Evolutionary conservation across 345 rosid species (phyloP), one percentile per base, ranked within the genome.

Genomic region (Syzygium jambos): DNA sequence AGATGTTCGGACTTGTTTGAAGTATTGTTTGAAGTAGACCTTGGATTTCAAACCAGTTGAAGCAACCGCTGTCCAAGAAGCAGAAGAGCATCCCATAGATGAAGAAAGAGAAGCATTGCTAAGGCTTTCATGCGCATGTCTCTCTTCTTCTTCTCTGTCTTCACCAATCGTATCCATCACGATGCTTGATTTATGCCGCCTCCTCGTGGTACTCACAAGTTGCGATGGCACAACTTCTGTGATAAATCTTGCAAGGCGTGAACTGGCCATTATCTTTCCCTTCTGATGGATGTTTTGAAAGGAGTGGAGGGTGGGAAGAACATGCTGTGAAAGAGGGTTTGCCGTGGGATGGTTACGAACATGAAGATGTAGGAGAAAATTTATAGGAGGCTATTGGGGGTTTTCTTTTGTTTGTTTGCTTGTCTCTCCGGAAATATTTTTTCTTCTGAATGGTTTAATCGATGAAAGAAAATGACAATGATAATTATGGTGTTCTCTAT

Each of bases 151-250:
- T 16, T 56, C 61, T 56, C 61, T 56, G 61, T 56, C 61, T 23
- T 56, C 61, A 21, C 88, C 90, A 80, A 97, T 96, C 9, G 99
- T 95, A 86, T 97, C 98, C 88, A 96, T 84, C 90, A 94, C 91
- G 86, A 93, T 95, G 9, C 93, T 90, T 52, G 96, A 90, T 87
- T 96, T 94, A 43, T 87, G 91, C 91, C 96, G 91, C 92, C 88
- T 91, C 91, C 96, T 91, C 92, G 93, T 92, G 86, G 96, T 96
- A 86, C 87, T 92, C 43, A 94, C 92, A 43, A 93, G 93, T 80
- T 96, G 98, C 6, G 98, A 95, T 14, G 99, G 99, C 6, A 98
- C 98, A 89, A 93, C 97, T 93, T 97, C 98, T 54, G 92, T 92
- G 16, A 95, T 86, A 85, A 95, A 94, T 91, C 95, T 95, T 12